Evolutionary conservation across 2,329 filamentous ascomycete species (phyloP).

Genomic region (Alternaria arborescens): DNA sequence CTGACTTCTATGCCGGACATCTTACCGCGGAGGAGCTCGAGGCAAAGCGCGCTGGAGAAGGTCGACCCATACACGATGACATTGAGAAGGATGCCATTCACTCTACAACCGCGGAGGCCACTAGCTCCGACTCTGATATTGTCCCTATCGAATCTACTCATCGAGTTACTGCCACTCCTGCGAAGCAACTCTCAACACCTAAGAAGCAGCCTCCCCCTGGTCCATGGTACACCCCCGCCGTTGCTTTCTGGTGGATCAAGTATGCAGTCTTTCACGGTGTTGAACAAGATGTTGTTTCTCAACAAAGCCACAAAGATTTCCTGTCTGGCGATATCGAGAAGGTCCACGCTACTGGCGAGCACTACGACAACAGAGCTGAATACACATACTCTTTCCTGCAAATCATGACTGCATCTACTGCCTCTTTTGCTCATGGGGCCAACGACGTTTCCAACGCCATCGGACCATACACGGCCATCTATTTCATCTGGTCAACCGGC

Average conservation of each 20-base stretch:
- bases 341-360: conserved; percentile 65
- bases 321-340: conserved; percentile 63
- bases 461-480: conserved; percentile 69
- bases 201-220: conserved; percentile 46
- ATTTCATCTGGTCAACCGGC: conserved; percentile 64
- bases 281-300: conserved; percentile 59
- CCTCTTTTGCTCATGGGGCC: conserved; percentile 75
- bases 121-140: conserved; percentile 32
- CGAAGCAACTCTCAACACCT: conserved; percentile 22
- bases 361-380: conserved; percentile 68
- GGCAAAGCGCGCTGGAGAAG: conserved; percentile 32
- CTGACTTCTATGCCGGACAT: conserved; percentile 66
- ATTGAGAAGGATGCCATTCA: conserved; percentile 36
- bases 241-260: conserved; percentile 59
- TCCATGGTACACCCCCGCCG: conserved; percentile 55
- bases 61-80: conserved; percentile 26
- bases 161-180: neutral
- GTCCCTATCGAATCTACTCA: conserved; percentile 17
- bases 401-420: conserved; percentile 68
- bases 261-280: conserved; percentile 60
- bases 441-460: conserved; percentile 70
- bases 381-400: conserved; percentile 57
- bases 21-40: conserved; percentile 63
- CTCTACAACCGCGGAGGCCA: conserved; percentile 14
- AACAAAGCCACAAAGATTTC: conserved; percentile 53